These are phyloP conservation scores for Starmerella khaoyaiensis DNA, from an alignment of 805 yeast species.

Conservation along the genomic window DNA sequence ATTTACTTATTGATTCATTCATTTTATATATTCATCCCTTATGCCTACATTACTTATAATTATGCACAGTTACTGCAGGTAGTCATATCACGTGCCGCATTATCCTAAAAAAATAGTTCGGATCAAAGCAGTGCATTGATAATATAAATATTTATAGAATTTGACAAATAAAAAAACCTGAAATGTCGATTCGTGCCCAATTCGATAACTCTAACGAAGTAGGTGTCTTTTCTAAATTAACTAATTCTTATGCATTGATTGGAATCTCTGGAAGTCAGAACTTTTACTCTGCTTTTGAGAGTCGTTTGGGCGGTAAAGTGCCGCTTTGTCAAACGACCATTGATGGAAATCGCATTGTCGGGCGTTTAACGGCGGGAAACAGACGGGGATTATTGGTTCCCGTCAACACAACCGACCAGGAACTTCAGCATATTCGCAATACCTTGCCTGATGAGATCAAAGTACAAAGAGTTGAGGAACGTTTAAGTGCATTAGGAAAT, in stretches of 20 bases:
- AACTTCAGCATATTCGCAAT: slow-evolving; percentile 92
- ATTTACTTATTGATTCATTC: no score
- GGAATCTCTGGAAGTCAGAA: slow-evolving; percentile 92
- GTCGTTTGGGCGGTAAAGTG: slow-evolving; percentile 89
- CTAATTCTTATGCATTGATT: slow-evolving; percentile 91
- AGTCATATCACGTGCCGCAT: no score
- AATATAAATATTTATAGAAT: no score
- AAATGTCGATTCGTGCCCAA: slow-evolving; percentile 25
- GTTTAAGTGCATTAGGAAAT: slow-evolving; percentile 91
- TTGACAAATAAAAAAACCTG: no score
- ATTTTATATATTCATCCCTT: no score
- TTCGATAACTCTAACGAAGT: slow-evolving; percentile 26
- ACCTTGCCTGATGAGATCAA: slow-evolving; percentile 89
- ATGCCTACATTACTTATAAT: no score
- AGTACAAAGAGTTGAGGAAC: slow-evolving; percentile 95
- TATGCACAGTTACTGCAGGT: no score
- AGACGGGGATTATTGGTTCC: slow-evolving; percentile 96
- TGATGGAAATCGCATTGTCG: slow-evolving; percentile 95
- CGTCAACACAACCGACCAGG: slow-evolving; percentile 96
- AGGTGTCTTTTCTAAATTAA: slow-evolving; percentile 43
- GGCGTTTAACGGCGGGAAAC: slow-evolving; percentile 97
- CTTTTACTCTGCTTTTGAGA: slow-evolving; percentile 83
- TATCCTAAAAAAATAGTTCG: no score
- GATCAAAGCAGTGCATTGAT: no score
- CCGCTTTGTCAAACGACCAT: slow-evolving; percentile 96